A percentile compares a stretch with the other conserved stretches of the same genome.
Conservation (phyloP, 2,329 filamentous ascomycete genomes). For the Ceratocystis cubensis region DNA sequence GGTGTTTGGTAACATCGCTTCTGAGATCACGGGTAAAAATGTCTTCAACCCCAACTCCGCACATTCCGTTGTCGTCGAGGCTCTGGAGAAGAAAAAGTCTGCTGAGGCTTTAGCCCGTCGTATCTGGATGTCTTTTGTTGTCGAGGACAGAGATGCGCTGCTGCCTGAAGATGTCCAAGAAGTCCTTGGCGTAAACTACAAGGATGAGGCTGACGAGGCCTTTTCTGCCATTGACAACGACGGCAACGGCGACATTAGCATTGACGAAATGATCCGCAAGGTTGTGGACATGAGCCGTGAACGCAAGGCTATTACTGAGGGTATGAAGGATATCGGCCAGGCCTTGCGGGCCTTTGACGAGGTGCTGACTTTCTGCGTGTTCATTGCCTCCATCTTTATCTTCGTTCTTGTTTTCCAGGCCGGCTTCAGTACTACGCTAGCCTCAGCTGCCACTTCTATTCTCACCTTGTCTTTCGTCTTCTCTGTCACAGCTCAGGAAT, state of each 20-base stretch:
- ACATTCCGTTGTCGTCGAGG: conserved; percentile 79
- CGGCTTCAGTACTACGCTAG: conserved; percentile 71
- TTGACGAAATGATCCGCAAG: conserved; percentile 90
- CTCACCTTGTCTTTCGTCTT: conserved; percentile 97
- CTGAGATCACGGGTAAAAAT: conserved; percentile 89
- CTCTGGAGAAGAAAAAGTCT: conserved; percentile 69
- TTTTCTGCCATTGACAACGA: conserved; percentile 74
- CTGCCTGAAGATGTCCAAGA: conserved; percentile 72
- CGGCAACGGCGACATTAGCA: conserved; percentile 81
- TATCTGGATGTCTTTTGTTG: conserved; percentile 96
- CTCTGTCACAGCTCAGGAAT: conserved; percentile 79
- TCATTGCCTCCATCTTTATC: conserved; percentile 69
- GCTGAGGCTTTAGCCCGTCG: conserved; percentile 88
- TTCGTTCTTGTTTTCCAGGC: conserved; percentile 85
- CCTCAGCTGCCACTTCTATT: conserved; percentile 80
- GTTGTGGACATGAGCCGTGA: conserved; percentile 73
- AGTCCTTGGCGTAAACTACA: conserved; percentile 65
- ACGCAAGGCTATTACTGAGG: conserved; percentile 76
- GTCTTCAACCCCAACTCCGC: conserved; percentile 87
- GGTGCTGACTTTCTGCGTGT: conserved; percentile 67
- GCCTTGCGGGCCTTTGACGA: conserved; percentile 84
- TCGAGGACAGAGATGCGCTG: conserved; percentile 72
- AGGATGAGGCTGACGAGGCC: conserved; percentile 70
- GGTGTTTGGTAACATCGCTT: conserved; percentile 82
- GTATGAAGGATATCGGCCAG: conserved; percentile 95